These are phyloP conservation scores for Medicago lupulina DNA, from an alignment of 306 rosid species.

Conservation along the genomic window DNA sequence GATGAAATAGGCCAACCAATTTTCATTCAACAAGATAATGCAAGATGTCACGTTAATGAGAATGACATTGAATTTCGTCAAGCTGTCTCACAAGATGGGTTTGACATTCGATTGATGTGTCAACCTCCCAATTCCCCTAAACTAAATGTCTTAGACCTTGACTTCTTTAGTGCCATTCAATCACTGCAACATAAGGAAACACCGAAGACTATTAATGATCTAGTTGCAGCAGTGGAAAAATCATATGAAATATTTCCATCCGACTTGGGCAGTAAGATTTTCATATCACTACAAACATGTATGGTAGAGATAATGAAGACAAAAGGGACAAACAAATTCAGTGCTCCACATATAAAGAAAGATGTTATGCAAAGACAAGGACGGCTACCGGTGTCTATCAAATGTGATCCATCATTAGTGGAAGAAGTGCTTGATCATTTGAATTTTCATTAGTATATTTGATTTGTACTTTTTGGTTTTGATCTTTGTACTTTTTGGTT, in stretches of 20 bases:
- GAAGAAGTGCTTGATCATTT: not conserved
- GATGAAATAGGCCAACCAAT: not conserved
- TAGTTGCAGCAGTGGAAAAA: not conserved
- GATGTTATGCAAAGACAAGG: not conserved
- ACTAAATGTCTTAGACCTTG: not conserved
- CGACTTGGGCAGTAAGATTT: not conserved
- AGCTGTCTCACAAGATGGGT: not conserved
- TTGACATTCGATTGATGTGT: not conserved
- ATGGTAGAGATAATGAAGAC: not conserved
- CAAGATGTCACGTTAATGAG: not conserved
- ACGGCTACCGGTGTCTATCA: not conserved
- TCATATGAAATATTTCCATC: not conserved
- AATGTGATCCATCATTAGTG: not conserved
- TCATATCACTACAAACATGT: not conserved
- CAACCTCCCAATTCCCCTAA: not conserved
- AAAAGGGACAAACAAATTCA: not conserved
- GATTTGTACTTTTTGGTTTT: no score
- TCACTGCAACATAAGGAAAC: not conserved
- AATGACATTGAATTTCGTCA: not conserved
- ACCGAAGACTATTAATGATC: not conserved
- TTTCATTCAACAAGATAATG: not conserved
- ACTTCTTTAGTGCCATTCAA: not conserved
- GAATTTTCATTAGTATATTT: not conserved
- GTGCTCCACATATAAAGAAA: not conserved
- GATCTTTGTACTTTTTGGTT: no score